Conservation (phyloP, 768 basidiomycete species). For the Plicaturopsis crispa region DNA sequence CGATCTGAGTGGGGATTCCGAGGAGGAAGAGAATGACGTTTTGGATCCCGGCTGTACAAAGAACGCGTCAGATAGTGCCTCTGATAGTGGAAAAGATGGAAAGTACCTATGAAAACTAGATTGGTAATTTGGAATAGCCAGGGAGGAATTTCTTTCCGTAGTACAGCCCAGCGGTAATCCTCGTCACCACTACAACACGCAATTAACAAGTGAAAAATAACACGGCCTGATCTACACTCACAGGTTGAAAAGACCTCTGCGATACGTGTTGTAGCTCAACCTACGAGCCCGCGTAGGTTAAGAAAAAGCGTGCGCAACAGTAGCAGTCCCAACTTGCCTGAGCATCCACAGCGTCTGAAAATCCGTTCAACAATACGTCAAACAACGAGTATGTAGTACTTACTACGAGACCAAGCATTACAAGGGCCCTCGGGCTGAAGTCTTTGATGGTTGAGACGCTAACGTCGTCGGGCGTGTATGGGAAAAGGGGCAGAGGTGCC, state of each 20-base stretch:
- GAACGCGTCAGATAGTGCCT: too few species aligned
- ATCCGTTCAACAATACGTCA: conserved; percentile 1
- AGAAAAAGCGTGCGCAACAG: conserved; percentile 12
- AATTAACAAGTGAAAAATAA: conserved; percentile 2
- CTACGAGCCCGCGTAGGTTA: conserved; percentile 23
- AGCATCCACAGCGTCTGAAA: conserved; percentile 49
- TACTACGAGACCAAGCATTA: conserved; percentile 69
- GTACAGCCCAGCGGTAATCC: conserved; percentile 86
- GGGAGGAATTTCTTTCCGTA: conserved; percentile 51
- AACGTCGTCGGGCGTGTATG: conserved; percentile 46
- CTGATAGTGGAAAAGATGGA: too few species aligned
- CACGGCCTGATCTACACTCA: conserved; percentile 23
- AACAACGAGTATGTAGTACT: conserved; percentile 13
- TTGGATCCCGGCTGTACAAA: conserved; percentile 52
- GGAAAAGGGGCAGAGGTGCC: conserved; percentile 37
- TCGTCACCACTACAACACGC: conserved; percentile 61
- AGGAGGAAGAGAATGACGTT: conserved; percentile 75
- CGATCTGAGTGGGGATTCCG: conserved; percentile 52
- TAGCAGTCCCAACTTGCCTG: conserved; percentile 27
- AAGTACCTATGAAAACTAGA: conserved; percentile 22
- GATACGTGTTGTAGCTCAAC: conserved; percentile 74
- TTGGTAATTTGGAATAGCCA: conserved; percentile 57
- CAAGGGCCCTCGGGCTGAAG: conserved; percentile 62
- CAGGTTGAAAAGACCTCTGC: conserved; percentile 76
- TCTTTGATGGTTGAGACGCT: conserved; percentile 25